Evolutionary conservation across 805 yeast genomes (phyloP).

Genomic region (Starmerella potacharoeniae): DNA sequence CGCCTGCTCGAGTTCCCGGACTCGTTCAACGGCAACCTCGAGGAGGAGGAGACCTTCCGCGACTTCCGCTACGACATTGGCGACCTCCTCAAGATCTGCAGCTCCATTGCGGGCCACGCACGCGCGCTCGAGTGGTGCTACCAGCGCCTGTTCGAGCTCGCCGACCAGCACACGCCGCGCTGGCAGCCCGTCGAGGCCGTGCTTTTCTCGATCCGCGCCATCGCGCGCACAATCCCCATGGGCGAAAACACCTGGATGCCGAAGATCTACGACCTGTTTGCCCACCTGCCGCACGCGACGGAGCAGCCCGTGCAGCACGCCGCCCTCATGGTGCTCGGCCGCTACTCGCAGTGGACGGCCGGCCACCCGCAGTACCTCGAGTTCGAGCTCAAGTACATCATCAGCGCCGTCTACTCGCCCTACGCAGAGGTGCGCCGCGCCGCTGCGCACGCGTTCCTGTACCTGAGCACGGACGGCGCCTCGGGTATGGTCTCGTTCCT

Average conservation of each 20-base stretch:
- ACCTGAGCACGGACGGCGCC: slow-evolving; percentile 86
- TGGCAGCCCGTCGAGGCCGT: slow-evolving; percentile 93
- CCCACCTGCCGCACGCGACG: slow-evolving; percentile 52
- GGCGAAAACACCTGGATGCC: slow-evolving; percentile 59
- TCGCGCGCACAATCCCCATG: slow-evolving; percentile 77
- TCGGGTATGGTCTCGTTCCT: slow-evolving; percentile 49
- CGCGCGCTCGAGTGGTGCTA: slow-evolving; percentile 39
- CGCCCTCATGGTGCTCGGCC: slow-evolving; percentile 83
- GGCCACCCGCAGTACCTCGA: slow-evolving; percentile 74
- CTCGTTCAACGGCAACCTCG: slow-evolving; percentile 52
- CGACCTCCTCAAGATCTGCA: slow-evolving; percentile 92
- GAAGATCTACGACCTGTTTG: slow-evolving; percentile 55
- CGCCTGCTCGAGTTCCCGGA: slow-evolving; percentile 68
- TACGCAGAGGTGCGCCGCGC: slow-evolving; percentile 55
- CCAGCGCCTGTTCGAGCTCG: neutral
- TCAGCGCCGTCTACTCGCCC: slow-evolving; percentile 49
- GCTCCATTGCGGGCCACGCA: slow-evolving; percentile 74
- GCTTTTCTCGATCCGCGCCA: slow-evolving; percentile 75
- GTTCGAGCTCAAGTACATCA: slow-evolving; percentile 73
- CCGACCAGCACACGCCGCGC: neutral
- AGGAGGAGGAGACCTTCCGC: slow-evolving; percentile 82
- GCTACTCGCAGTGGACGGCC: slow-evolving; percentile 92
- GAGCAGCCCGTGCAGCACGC: slow-evolving; percentile 83
- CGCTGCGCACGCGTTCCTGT: slow-evolving; percentile 87
- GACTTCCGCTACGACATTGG: slow-evolving; percentile 96